Base-by-base conservation (phyloP, 805 yeast species). In the Teunomyces pallodes region DNA sequence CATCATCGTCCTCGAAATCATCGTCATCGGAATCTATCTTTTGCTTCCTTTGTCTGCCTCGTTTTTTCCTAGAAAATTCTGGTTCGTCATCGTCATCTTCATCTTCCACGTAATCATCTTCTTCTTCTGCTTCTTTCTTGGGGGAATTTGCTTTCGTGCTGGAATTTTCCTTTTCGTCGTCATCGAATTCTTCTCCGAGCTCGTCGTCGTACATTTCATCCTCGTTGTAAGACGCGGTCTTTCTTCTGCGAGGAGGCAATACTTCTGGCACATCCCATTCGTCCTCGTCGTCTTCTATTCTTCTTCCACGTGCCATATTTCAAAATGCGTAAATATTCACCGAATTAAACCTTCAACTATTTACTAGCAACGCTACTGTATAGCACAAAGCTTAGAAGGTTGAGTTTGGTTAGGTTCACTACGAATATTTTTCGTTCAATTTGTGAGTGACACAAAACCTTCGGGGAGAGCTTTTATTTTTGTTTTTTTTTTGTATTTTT, bases 131-230 rank as follows among this genome's bases (percentile, higher is more conserved):
- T 14, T 43, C 46, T 26, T 14, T 42, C 17, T 29, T 42, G n/a
- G 53, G 39, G 7, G 28, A 20, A 13, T 45, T 42, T 8, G 26
- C 12, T 3, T 45, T 50, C 3, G 33, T 46, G 7, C 10, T 26
- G 14, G 31, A 20, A 9, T n/a, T n/a, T 16, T 45, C 44, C 12
- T 26, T 28, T 14, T 27, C 36, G 14, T 36, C 43, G 4, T 42
- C 47, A 4, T 26, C 32, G 30, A 44, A 55, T 9, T 54, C 51
- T 36, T 53, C 55, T 12, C 54, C 67, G 9, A 60, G 65, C 4
- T 61, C 67, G n/a, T 55, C 57, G n/a, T 57, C 60, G 14, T 56
- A 63, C 13, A 61, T 65, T 30, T 62, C 69, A 4, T 62, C 62
- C 10, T 66, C 66, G 30, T 46, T 53, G 38, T 53, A 53, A 8